A percentile compares a stretch with the other conserved stretches of the same genome.
Evolutionary conservation across 75 land plant genomes (phyloP).

Genomic region (Ceratopteris richardii): DNA sequence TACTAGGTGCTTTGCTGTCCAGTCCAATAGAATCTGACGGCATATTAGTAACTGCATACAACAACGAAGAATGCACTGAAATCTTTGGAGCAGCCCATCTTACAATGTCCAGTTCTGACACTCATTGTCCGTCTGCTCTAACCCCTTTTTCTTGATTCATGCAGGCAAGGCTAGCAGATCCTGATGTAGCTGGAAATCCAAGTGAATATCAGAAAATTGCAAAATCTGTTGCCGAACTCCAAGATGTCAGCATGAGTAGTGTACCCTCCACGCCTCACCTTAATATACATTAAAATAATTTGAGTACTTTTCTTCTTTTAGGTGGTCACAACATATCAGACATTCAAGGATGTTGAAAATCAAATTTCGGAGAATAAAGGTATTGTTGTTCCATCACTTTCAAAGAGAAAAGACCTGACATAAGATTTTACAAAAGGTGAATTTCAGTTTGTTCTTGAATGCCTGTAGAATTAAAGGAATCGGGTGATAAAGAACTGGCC

Average conservation of each 20-base stretch:
- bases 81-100: no score
- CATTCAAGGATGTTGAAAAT: constrained; percentile 66
- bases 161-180: constrained; percentile 93
- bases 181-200: constrained; percentile 79
- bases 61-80: no score
- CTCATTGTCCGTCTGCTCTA: constrained; percentile 1
- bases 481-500: constrained; percentile 71
- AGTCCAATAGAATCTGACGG: no score
- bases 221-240: constrained; percentile 78
- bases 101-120: no score
- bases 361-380: constrained; percentile 83
- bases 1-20: no score
- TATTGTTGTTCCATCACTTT: constrained; percentile 2
- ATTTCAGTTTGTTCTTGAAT: not conserved
- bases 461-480: constrained; percentile 49
- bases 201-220: constrained; percentile 90
- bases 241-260: constrained; percentile 43
- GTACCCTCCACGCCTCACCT: no score
- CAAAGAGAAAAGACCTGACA: no score
- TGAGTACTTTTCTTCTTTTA: constrained; percentile 6
- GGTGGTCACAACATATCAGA: constrained; percentile 66
- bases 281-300: no score
- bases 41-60: no score
- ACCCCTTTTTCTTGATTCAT: constrained; percentile 2
- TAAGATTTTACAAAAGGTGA: no score